These are phyloP conservation scores for Somion occarium DNA, from an alignment of 1,284 basidiomycete species.

Conservation along the genomic window DNA sequence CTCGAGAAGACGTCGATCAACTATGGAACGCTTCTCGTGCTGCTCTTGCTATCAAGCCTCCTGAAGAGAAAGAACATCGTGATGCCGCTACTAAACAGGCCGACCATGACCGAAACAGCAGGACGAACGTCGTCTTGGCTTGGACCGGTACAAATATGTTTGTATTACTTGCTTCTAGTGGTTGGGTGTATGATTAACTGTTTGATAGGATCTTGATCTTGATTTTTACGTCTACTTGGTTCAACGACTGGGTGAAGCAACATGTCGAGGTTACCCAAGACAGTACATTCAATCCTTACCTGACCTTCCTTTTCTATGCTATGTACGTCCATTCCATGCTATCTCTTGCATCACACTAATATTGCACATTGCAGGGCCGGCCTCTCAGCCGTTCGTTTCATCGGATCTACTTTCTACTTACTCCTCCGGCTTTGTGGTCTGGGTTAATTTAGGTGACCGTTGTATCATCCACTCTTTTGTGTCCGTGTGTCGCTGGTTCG, in stretches of 20 bases:
- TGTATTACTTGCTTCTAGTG: constrained; percentile 19
- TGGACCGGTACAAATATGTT: constrained; percentile 86
- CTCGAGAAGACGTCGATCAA: constrained; percentile 81
- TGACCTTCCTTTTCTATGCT: constrained; percentile 78
- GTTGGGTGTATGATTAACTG: constrained; percentile 3
- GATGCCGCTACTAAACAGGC: constrained; percentile 85
- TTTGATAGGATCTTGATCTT: constrained; percentile 63
- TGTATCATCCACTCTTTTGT: not conserved
- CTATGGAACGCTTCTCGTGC: constrained; percentile 74
- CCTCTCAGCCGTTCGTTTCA: constrained; percentile 74
- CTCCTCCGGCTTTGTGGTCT: constrained; percentile 65
- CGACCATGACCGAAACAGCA: constrained; percentile 80
- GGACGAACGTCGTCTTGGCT: constrained; percentile 80
- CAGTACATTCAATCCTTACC: constrained; percentile 78
- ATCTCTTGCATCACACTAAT: constrained; percentile 4
- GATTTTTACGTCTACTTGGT: constrained; percentile 76
- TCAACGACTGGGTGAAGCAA: constrained; percentile 57
- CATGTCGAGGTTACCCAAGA: constrained; percentile 44
- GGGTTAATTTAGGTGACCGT: not conserved
- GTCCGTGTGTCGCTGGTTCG: constrained; percentile 1
- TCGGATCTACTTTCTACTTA: constrained; percentile 75
- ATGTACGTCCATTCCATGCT: constrained; percentile 47
- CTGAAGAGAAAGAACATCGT: constrained; percentile 74
- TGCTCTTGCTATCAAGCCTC: constrained; percentile 60
- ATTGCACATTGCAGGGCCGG: constrained; percentile 54